These are phyloP conservation scores for Spinacia oleracea DNA, from an alignment of 179 eudicot genomes.

Conservation along the genomic window DNA sequence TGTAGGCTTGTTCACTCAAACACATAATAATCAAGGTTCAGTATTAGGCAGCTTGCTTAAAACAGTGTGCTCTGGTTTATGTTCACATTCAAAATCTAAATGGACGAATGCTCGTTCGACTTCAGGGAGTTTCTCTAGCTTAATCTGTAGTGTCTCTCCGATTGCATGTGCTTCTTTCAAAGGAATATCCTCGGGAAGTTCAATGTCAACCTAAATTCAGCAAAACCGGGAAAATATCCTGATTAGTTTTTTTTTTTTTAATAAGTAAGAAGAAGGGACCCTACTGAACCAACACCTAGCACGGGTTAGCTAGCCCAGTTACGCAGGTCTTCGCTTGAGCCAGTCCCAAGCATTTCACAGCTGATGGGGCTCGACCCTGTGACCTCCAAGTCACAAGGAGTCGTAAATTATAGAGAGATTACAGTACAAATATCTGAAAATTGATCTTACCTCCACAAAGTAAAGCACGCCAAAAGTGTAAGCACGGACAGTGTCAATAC, in stretches of 20 bases:
- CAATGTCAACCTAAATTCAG: conserved; percentile 77
- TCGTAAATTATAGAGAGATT: not conserved
- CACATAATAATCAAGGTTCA: conserved; percentile 54
- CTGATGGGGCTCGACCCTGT: no score
- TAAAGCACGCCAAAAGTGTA: conserved; percentile 91
- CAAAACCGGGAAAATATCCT: not conserved
- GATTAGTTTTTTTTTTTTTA: no score
- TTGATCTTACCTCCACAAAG: conserved; percentile 76
- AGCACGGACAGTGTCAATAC: conserved; percentile 92
- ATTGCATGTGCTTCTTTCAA: conserved; percentile 83
- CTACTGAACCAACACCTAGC: no score
- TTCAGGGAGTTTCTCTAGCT: conserved; percentile 79
- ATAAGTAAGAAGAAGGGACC: no score
- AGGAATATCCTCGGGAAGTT: conserved; percentile 80
- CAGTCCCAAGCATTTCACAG: no score
- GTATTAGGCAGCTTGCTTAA: conserved; percentile 75
- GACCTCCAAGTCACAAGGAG: no score
- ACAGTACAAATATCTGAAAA: not conserved
- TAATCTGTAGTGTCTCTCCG: conserved; percentile 76
- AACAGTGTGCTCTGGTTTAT: conserved; percentile 92
- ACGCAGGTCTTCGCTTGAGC: no score
- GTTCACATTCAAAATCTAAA: conserved; percentile 88
- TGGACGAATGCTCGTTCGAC: conserved; percentile 98
- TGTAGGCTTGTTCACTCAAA: no score
- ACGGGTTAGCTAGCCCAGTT: no score